A percentile compares a stretch with the other conserved stretches of the same genome.
These are phyloP conservation scores for Coffea canephora DNA, from an alignment of 257 asterid genomes.

Conservation along the genomic window DNA sequence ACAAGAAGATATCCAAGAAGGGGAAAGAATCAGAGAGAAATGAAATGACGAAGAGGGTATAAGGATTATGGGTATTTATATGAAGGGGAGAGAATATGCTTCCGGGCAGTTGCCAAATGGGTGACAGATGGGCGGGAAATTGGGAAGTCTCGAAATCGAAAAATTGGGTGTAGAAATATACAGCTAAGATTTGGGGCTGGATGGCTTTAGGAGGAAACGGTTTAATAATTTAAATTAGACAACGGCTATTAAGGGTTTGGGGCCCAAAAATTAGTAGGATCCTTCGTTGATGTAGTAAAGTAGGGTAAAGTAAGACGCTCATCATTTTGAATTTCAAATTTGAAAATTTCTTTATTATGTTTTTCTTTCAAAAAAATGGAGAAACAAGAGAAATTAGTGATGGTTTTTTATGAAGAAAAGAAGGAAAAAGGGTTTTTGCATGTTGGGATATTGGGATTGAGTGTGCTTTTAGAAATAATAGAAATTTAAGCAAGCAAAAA, in stretches of 20 bases:
- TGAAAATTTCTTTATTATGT: neutral
- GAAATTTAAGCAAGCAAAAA: too few relatives aligned
- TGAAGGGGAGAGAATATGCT: neutral
- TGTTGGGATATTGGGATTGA: too few relatives aligned
- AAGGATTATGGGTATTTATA: neutral
- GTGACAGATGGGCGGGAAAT: constrained; percentile 14
- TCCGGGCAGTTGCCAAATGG: constrained; percentile 14
- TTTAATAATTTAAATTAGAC: neutral
- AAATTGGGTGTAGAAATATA: neutral
- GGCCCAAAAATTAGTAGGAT: constrained; percentile 3
- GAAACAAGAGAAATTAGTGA: neutral
- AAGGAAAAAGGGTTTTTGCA: too few relatives aligned
- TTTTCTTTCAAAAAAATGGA: neutral
- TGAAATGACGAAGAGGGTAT: neutral
- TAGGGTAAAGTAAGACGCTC: constrained; percentile 7
- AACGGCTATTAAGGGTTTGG: constrained; percentile 4
- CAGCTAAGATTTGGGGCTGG: neutral
- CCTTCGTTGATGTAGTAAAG: neutral
- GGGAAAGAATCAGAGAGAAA: neutral
- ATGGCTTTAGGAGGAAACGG: neutral
- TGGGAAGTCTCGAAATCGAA: neutral
- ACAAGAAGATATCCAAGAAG: too few relatives aligned
- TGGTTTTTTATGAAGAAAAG: too few relatives aligned
- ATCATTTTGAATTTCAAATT: constrained; percentile 14
- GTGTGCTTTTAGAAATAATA: too few relatives aligned